Conservation (phyloP, 345 rosid genomes). For the Microthlaspi erraticum region DNA sequence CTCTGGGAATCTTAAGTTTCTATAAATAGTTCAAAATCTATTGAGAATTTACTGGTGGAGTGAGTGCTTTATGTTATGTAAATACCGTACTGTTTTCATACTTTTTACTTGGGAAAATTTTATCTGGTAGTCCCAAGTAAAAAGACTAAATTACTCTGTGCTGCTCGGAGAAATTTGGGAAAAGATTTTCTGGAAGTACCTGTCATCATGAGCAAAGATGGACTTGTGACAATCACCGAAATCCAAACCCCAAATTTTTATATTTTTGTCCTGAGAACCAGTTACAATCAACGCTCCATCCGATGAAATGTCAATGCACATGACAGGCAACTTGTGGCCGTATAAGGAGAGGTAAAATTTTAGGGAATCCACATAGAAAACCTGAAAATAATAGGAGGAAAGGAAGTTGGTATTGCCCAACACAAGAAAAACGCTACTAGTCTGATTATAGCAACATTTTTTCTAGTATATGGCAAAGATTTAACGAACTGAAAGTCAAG, state of each 20-base stretch:
- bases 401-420: slow-evolving; percentile 11
- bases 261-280: slow-evolving; percentile 94
- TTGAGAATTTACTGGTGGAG: neutral
- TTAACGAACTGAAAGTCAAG: neutral
- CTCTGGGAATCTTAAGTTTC: neutral
- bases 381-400: slow-evolving; percentile 53
- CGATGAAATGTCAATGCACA: slow-evolving; percentile 93
- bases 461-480: neutral
- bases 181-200: slow-evolving; percentile 52
- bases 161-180: slow-evolving; percentile 28
- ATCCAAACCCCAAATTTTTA: slow-evolving; percentile 98
- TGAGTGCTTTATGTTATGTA: neutral
- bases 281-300: slow-evolving; percentile 95
- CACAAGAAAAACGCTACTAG: slow-evolving; percentile 9
- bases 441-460: slow-evolving; percentile 3
- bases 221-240: slow-evolving; percentile 98
- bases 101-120: too few species aligned
- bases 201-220: slow-evolving; percentile 91
- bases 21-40: neutral
- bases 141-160: neutral
- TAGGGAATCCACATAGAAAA: slow-evolving; percentile 88
- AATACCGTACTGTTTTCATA: neutral
- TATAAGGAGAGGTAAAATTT: slow-evolving; percentile 85
- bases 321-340: slow-evolving; percentile 93
- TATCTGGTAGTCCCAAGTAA: neutral